Percentiles rank a stretch among this genome's conserved stretches.
Conservation (phyloP, 169 alveolate genomes). For the Cryptosporidium parvum region DNA sequence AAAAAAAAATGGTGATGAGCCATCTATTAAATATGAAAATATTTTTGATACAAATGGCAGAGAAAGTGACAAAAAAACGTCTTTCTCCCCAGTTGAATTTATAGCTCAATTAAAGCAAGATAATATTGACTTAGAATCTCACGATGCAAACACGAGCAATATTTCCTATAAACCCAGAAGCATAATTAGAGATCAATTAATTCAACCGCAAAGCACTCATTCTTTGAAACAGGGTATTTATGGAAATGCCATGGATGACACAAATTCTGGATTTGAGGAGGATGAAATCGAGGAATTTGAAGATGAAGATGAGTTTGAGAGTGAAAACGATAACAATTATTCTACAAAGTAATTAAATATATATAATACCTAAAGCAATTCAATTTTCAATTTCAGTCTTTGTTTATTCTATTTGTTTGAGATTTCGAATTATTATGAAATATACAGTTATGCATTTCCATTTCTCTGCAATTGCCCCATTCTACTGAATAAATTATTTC, state of each 20-base stretch:
- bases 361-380: neutral
- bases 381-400: neutral
- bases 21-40: neutral
- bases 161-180: neutral
- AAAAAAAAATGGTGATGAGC: neutral
- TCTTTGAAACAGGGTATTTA: neutral
- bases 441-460: neutral
- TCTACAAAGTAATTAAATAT: neutral
- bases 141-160: neutral
- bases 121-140: neutral
- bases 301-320: neutral
- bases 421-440: neutral
- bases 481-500: neutral
- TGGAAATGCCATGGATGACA: neutral
- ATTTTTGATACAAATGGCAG: neutral
- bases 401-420: neutral
- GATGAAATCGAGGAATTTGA: conserved; percentile 3
- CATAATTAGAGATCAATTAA: no score
- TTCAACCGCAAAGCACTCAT: neutral
- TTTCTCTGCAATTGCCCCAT: neutral
- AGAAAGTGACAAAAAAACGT: neutral
- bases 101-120: neutral
- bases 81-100: neutral
- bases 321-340: neutral
- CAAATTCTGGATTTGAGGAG: neutral